These are phyloP conservation scores for Trifolium dubium DNA, from an alignment of 306 rosid species.

Conservation along the genomic window DNA sequence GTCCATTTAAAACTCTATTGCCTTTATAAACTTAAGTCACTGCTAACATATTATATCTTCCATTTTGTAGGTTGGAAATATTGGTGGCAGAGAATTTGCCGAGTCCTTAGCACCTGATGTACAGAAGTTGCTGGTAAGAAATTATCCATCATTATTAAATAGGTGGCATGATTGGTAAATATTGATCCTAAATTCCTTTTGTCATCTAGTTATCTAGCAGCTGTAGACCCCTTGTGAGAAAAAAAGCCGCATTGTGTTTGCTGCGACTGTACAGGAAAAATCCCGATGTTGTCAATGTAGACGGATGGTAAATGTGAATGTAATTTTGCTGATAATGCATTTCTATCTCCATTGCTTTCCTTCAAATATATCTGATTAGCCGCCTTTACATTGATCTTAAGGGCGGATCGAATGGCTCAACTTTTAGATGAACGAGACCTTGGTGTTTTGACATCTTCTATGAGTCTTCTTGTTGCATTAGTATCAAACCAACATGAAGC, in stretches of 20 bases:
- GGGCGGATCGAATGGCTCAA: slow-evolving; percentile 99
- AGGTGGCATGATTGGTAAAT: slow-evolving; percentile 33
- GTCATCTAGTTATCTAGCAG: slow-evolving; percentile 89
- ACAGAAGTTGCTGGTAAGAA: slow-evolving; percentile 89
- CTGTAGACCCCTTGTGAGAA: slow-evolving; percentile 97
- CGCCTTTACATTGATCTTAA: slow-evolving; percentile 41
- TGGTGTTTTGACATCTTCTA: slow-evolving; percentile 97
- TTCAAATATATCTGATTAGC: slow-evolving; percentile 36
- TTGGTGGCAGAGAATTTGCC: slow-evolving; percentile 99
- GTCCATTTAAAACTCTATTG: slow-evolving; percentile 13
- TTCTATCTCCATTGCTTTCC: slow-evolving; percentile 23
- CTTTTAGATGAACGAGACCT: slow-evolving; percentile 98
- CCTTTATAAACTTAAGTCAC: slow-evolving; percentile 24
- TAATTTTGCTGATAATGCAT: slow-evolving; percentile 41
- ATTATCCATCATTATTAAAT: slow-evolving; percentile 15
- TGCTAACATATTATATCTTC: slow-evolving; percentile 39
- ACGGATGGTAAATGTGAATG: slow-evolving; percentile 82
- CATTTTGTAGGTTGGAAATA: slow-evolving; percentile 88
- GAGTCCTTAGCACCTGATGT: slow-evolving; percentile 99
- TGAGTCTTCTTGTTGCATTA: slow-evolving; percentile 98
- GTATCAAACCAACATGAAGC: slow-evolving; percentile 88
- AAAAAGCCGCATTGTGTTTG: slow-evolving; percentile 95
- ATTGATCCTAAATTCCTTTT: slow-evolving; percentile 44
- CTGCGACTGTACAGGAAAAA: slow-evolving; percentile 95
- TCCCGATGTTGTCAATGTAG: slow-evolving; percentile 98